Evolutionary conservation across 2,329 filamentous ascomycete species (phyloP).

Genomic region (Aplosporella prunicola): DNA sequence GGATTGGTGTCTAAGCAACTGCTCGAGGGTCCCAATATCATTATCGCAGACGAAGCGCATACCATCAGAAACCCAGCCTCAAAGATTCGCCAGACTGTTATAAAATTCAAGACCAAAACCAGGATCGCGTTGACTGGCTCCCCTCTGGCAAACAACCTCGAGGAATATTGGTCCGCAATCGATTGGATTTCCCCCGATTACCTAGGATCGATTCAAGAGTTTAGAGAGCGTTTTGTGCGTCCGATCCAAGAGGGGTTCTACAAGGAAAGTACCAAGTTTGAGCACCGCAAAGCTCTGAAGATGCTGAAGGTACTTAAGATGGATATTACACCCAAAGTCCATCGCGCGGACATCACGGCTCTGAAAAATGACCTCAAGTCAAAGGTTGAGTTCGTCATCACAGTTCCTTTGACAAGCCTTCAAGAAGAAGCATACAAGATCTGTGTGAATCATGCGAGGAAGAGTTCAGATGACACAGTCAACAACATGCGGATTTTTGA

Average conservation of each 20-base stretch:
- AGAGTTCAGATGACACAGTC: conserved; percentile 23
- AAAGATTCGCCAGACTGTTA: conserved; percentile 44
- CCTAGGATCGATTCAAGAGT: conserved; percentile 59
- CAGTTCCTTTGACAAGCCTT: conserved; percentile 55
- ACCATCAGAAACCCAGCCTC: conserved; percentile 57
- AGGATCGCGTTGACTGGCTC: conserved; percentile 82
- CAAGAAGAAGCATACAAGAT: conserved; percentile 56
- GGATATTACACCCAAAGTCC: conserved; percentile 67
- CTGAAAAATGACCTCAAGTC: conserved; percentile 58
- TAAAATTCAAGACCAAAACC: conserved; percentile 53
- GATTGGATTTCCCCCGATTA: conserved; percentile 78
- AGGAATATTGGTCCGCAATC: conserved; percentile 80
- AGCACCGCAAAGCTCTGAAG: conserved; percentile 53
- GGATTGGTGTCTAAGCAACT: conserved; percentile 36
- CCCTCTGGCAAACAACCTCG: conserved; percentile 72
- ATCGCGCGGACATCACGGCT: conserved; percentile 61
- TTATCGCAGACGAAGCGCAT: conserved; percentile 82
- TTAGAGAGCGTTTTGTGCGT: conserved; percentile 57
- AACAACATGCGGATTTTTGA: conserved; percentile 40
- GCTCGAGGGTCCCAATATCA: conserved; percentile 54
- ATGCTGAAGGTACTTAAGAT: conserved; percentile 61
- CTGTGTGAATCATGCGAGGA: conserved; percentile 37
- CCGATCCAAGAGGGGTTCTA: conserved; percentile 68
- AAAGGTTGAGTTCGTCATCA: conserved; percentile 77
- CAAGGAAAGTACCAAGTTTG: conserved; percentile 46